Evolutionary conservation across 176 grass and related monocot species (phyloP), one percentile per base, ranked within the genome.

Genomic region (Miscanthus lutarioriparius): DNA sequence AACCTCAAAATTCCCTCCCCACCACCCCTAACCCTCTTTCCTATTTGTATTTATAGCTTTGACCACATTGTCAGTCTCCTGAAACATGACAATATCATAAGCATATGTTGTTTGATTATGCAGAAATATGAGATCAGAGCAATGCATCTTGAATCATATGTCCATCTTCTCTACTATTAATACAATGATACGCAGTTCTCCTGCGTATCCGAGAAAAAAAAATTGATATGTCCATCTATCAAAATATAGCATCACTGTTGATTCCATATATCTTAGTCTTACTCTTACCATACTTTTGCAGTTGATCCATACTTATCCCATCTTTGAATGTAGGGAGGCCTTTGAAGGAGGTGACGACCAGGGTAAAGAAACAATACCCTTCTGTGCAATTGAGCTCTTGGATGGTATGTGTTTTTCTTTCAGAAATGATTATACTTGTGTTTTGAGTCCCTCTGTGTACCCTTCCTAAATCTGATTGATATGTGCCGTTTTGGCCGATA

Each of bases 381-480:
- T 92, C 95, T 11, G 92, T 98, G 64, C 95, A 98, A 27, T 84
- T 98, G 87, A 91, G 91, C 68, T 81, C 95, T 80, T 98, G 95
- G 92, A 98, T 91, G 95, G 95, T 95, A 84, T 11, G 67, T 45
- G 67, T 37, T 75, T 75, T 69, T 19, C 12, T 62, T 68, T 35
- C 12, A 23, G 4, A 3, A 25, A 5, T 35, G 33, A 35, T 48
- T 15, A 54, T n/a, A 10, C 33, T 36, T 87, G 19, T 41, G 16
- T 64, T 72, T 48, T 8, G 11, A 48, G 19, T 63, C 20, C 14
- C 17, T 67, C 27, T 43, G 65, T 1, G 3, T 4, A 32, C 30
- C 67, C 30, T 75, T 71, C 69, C 56, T 65, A 74, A 30, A 35
- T 83, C 35, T 20, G 14, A 28, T 84, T 17, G 30, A 65, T 76